Evolutionary conservation across 2,329 filamentous ascomycete species (phyloP), one percentile per base, ranked within the genome.

Genomic region (Colletotrichum sp.): DNA sequence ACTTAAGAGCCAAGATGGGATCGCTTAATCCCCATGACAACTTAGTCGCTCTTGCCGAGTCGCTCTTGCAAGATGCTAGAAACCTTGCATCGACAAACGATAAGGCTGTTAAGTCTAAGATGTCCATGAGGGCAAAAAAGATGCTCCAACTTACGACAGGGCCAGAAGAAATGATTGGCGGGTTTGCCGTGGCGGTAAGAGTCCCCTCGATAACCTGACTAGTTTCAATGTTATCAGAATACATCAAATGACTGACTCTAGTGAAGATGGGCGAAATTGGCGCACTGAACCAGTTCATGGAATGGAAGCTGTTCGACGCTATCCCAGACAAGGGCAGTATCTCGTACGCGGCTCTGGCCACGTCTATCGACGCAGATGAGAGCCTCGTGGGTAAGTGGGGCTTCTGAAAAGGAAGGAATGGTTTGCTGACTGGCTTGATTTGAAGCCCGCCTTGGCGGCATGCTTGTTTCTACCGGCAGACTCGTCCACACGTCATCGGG

Each of bases 221-320:
- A n/a, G 16, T 44, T 24, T 18, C 34, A 6, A 16, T 15, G 13
- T 5, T n/a, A 13, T 12, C n/a, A 13, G 5, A 4, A 22, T 12
- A 28, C 8, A 26, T 26, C 9, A 3, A 4, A 48, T n/a, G 22
- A 16, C 55, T 39, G 34, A 44, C 24, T 4, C 8, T 28, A n/a
- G 28, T 30, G 48, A 15, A 68, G 66, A 71, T 78, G 60, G 76
- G 72, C 7, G 52, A 78, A 8, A 74, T 81, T 15, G 77, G 72
- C 3, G 80, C 79, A 4, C 22, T 48, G 18, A 48, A 64, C 15
- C 57, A 64, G 34, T 80, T 80, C 60, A 77, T 80, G 48, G 71
- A 78, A 44, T 82, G 80, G 80, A 79, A 79, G 48, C 78, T 79
- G n/a, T 82, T 82, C 48, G 81, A 82, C 75, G 67, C 75, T 22